Evolutionary conservation across 805 yeast species (phyloP).

Genomic region (Zygoascus ofunaensis): DNA sequence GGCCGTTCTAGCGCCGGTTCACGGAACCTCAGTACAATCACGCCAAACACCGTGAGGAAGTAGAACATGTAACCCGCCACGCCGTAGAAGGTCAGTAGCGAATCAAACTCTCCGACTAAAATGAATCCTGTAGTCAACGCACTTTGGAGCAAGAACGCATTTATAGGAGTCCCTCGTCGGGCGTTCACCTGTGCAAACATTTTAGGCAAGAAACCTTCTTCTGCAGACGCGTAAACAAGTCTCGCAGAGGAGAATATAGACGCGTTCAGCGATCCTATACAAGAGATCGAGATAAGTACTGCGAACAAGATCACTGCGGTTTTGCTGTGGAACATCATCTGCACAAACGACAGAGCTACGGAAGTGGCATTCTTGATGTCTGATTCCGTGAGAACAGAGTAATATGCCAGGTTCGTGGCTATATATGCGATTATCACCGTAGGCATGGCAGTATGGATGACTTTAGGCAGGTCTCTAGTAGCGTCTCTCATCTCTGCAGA

Average conservation of each 20-base stretch:
- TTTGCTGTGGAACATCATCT: conserved; percentile 14
- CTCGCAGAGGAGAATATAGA: conserved; percentile 30
- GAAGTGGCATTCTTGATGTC: conserved; percentile 31
- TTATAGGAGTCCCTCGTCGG: conserved; percentile 26
- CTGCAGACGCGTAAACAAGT: conserved; percentile 30
- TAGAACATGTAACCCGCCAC: conserved; percentile 28
- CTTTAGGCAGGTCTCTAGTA: conserved; percentile 29
- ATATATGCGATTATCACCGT: conserved; percentile 30
- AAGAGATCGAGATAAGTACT: conserved; percentile 29
- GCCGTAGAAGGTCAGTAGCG: conserved; percentile 32
- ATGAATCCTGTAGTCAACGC: conserved; percentile 25
- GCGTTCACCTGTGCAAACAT: conserved; percentile 20
- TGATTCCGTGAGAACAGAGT: conserved; percentile 69
- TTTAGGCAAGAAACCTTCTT: conserved; percentile 27
- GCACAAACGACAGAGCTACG: conserved; percentile 30
- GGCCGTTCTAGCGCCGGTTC: conserved; percentile 32
- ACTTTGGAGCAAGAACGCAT: conserved; percentile 29
- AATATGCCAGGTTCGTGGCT: conserved; percentile 31
- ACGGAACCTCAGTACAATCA: conserved; percentile 26
- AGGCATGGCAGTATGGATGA: conserved; percentile 34
- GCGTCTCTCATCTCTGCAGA: conserved; percentile 34
- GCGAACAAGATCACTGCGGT: conserved; percentile 26
- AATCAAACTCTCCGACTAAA: conserved; percentile 30
- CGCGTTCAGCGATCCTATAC: conserved; percentile 36
- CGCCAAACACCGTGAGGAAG: conserved; percentile 30